A percentile compares a stretch with the other conserved stretches of the same genome.
Conservation (phyloP, 306 rosid genomes). For the Betula pendula region DNA sequence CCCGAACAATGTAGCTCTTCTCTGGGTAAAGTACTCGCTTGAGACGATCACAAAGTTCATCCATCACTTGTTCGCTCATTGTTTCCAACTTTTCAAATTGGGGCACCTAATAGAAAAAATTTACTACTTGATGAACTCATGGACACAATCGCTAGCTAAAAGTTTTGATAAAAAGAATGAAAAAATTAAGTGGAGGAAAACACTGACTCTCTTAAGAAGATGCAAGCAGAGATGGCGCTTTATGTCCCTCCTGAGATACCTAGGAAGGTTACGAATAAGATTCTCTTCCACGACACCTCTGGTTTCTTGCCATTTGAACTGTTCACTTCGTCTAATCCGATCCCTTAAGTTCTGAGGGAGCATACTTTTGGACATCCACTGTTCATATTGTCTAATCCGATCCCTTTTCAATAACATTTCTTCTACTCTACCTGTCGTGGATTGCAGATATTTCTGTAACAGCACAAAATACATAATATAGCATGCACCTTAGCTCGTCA, state of each 20-base stretch:
- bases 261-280: conserved; percentile 72
- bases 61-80: conserved; percentile 72
- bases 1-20: conserved; percentile 59
- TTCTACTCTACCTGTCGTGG: conserved; percentile 78
- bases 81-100: conserved; percentile 54
- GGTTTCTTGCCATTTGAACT: conserved; percentile 92
- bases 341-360: conserved; percentile 63
- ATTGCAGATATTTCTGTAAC: conserved; percentile 77
- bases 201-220: conserved; percentile 62
- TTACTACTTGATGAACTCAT: conserved; percentile 2
- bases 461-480: conserved; percentile 10
- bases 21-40: conserved; percentile 75
- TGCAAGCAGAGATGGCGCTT: conserved; percentile 78
- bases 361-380: conserved; percentile 95
- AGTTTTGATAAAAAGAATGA: neutral
- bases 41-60: conserved; percentile 72
- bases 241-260: conserved; percentile 85
- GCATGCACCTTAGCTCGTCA: neutral
- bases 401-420: conserved; percentile 74
- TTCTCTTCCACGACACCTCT: conserved; percentile 82
- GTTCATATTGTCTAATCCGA: conserved; percentile 58
- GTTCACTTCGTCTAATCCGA: conserved; percentile 73
- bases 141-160: conserved; percentile 10
- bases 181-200: too few species aligned
- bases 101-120: conserved; percentile 57